A percentile compares a stretch with the other conserved stretches of the same genome.
These are phyloP conservation scores for Ruellia speciosa DNA, from an alignment of 305 asterid species.

Conservation along the genomic window DNA sequence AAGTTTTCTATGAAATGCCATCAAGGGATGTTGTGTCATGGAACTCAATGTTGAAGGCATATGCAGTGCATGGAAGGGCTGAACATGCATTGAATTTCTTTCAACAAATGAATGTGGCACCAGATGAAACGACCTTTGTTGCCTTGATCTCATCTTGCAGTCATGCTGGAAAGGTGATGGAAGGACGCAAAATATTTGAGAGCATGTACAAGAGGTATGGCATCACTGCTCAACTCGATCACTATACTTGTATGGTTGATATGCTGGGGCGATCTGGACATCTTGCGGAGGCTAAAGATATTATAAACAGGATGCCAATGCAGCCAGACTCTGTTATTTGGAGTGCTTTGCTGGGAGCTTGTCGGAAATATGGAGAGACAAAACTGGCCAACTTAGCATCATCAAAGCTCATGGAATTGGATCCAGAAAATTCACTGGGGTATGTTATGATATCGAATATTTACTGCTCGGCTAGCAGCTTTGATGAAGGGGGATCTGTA, in stretches of 20 bases:
- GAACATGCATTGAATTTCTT: constrained; percentile 5
- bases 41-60: constrained; percentile 34
- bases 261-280: constrained; percentile 44
- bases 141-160: constrained; percentile 82
- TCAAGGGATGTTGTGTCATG: constrained; percentile 64
- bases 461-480: constrained; percentile 14
- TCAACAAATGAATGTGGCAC: constrained; percentile 10
- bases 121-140: constrained; percentile 46
- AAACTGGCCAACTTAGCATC: constrained; percentile 51
- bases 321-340: constrained; percentile 61
- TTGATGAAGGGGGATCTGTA: constrained; percentile 10
- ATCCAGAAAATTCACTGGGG: constrained; percentile 65
- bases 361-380: constrained; percentile 64
- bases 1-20: constrained; percentile 52
- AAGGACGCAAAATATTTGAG: constrained; percentile 32
- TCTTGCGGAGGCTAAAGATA: constrained; percentile 46
- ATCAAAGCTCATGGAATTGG: constrained; percentile 56
- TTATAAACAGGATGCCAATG: constrained; percentile 52
- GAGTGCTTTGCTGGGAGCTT: constrained; percentile 82
- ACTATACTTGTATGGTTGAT: constrained; percentile 60
- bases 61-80: constrained; percentile 11
- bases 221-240: constrained; percentile 73
- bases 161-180: constrained; percentile 65
- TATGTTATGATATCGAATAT: constrained; percentile 39
- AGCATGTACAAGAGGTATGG: constrained; percentile 33